A percentile compares a stretch with the other conserved stretches of the same genome.
Conservation (phyloP, 2,329 filamentous ascomycete genomes). For the Paraconiothyrium brasiliense region DNA sequence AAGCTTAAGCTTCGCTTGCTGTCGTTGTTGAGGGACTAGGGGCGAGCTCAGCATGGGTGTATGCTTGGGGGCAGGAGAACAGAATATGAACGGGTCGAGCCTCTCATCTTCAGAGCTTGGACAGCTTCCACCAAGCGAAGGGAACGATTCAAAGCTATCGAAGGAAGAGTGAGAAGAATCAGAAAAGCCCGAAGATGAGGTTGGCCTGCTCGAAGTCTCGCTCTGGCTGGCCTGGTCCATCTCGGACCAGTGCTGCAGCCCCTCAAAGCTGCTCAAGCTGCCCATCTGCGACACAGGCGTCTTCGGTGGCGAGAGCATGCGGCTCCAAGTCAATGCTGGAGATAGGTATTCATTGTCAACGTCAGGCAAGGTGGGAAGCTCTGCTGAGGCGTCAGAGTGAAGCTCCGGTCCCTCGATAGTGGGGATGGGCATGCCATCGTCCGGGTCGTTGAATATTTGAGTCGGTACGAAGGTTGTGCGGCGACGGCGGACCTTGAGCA, state of each 20-base stretch:
- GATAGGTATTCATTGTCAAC: conserved; percentile 54
- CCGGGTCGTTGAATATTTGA: conserved; percentile 30
- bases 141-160: conserved; percentile 64
- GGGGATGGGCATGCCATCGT: conserved; percentile 54
- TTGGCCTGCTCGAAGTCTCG: conserved; percentile 62
- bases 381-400: conserved; percentile 37
- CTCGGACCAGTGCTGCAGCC: conserved; percentile 43
- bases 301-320: conserved; percentile 58
- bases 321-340: conserved; percentile 48
- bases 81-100: conserved; percentile 64
- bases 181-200: conserved; percentile 67
- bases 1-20: conserved; percentile 55
- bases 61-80: conserved; percentile 42
- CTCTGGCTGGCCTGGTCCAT: conserved; percentile 44
- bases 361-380: conserved; percentile 34
- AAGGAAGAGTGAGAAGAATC: conserved; percentile 70
- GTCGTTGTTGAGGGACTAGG: conserved; percentile 37
- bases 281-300: conserved; percentile 57
- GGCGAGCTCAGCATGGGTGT: conserved; percentile 43
- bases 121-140: conserved; percentile 68
- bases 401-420: conserved; percentile 60
- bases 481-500: conserved; percentile 59
- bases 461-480: conserved; percentile 48
- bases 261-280: conserved; percentile 39
- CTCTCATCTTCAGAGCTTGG: conserved; percentile 69